Conservation (phyloP, 257 asterid species). For the Solanum tarapatanum region DNA sequence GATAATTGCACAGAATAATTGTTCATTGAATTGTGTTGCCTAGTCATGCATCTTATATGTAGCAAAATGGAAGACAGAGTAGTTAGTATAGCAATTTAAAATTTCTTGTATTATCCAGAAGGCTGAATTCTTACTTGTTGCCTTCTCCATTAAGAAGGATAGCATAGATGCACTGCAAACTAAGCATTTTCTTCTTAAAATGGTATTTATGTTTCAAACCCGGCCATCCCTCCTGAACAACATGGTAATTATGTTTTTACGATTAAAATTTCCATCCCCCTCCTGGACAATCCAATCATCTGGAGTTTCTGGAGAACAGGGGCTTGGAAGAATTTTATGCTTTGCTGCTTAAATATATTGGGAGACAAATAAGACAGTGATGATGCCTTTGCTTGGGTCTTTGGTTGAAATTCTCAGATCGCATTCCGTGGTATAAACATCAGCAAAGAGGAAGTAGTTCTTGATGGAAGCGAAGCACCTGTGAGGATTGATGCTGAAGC, state of each 20-base stretch:
- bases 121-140: not conserved
- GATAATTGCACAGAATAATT: not conserved
- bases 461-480: slow-evolving; percentile 97
- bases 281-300: not conserved
- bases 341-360: not conserved
- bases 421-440: slow-evolving; percentile 75
- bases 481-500: slow-evolving; percentile 74
- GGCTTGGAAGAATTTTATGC: not conserved
- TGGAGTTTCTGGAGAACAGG: not conserved
- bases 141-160: not conserved
- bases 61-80: not conserved
- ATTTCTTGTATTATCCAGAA: not conserved
- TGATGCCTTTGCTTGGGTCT: slow-evolving; percentile 10
- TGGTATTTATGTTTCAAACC: not conserved
- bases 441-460: slow-evolving; percentile 63
- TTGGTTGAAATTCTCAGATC: slow-evolving; percentile 39
- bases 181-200: not conserved
- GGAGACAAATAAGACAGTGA: not conserved
- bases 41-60: not conserved
- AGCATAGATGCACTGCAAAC: not conserved
- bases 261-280: not conserved
- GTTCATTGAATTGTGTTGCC: not conserved
- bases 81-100: not conserved
- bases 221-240: not conserved
- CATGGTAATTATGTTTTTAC: not conserved